These are phyloP conservation scores for Aurifilum marmelostoma DNA, from an alignment of 2,329 filamentous ascomycete genomes.

Conservation along the genomic window DNA sequence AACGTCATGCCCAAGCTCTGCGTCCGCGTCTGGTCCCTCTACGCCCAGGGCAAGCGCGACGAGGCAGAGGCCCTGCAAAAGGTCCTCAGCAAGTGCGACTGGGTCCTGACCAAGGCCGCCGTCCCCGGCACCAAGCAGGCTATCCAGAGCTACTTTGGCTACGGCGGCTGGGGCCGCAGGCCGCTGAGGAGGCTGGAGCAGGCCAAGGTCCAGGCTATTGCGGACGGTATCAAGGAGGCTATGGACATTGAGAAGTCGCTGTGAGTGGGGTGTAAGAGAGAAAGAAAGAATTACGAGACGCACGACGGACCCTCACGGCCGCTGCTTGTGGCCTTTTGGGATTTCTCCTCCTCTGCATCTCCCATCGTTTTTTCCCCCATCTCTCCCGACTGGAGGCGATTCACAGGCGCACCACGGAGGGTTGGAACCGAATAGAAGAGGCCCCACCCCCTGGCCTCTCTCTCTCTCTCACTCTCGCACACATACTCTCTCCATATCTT, in stretches of 20 bases:
- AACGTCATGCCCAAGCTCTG: slow-evolving; percentile 86
- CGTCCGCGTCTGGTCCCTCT: slow-evolving; percentile 77
- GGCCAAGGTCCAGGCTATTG: slow-evolving; percentile 55
- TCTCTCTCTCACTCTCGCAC: no score
- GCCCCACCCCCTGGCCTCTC: no score
- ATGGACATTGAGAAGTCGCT: slow-evolving; percentile 67
- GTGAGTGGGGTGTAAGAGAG: slow-evolving; percentile 36
- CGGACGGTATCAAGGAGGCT: slow-evolving; percentile 62
- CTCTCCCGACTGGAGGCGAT: not conserved
- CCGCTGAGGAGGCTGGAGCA: slow-evolving; percentile 70
- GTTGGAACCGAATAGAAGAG: not conserved
- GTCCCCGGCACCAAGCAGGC: slow-evolving; percentile 87
- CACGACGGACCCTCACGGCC: no score
- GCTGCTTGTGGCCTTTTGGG: no score
- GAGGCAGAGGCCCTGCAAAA: slow-evolving; percentile 78
- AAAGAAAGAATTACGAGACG: not conserved
- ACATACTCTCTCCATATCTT: not conserved
- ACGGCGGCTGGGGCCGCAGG: slow-evolving; percentile 74
- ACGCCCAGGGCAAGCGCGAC: slow-evolving; percentile 70
- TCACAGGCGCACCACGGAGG: not conserved
- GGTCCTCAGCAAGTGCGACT: slow-evolving; percentile 77
- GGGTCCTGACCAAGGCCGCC: slow-evolving; percentile 79
- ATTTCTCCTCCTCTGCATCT: no score
- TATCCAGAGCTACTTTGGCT: slow-evolving; percentile 79
- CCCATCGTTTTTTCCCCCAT: no score